phyloP scores from a whole-genome alignment of 2,329 filamentous ascomycete species.

The Stachybotrys elegans region DNA sequence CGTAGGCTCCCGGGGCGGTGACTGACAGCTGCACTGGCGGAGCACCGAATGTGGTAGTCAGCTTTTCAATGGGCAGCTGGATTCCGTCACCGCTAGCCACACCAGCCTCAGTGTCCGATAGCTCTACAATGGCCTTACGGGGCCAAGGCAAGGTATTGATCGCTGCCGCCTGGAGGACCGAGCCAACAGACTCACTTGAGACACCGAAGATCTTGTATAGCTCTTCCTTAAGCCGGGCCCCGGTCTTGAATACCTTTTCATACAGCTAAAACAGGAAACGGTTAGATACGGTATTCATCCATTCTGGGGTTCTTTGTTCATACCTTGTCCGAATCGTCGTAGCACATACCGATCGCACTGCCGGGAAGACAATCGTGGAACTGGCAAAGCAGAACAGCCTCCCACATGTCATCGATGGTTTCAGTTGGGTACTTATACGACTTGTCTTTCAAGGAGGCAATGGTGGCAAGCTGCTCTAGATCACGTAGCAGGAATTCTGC shows the following conservation, averaged over 20 bases:
- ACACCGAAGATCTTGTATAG: slow-evolving; percentile 65
- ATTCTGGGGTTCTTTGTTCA: slow-evolving; percentile 14
- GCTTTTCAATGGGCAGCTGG: slow-evolving; percentile 43
- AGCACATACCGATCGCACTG: slow-evolving; percentile 96
- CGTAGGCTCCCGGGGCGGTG: slow-evolving; percentile 58
- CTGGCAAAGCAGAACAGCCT: slow-evolving; percentile 83
- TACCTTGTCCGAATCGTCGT: slow-evolving; percentile 85
- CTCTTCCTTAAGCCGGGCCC: slow-evolving; percentile 65
- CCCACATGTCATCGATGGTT: slow-evolving; percentile 96
- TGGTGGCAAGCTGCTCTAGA: slow-evolving; percentile 79
- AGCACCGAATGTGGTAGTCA: slow-evolving; percentile 39
- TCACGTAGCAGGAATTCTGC: slow-evolving; percentile 82
- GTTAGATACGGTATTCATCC: too few species aligned
- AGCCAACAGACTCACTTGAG: slow-evolving; percentile 32
- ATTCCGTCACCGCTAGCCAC: slow-evolving; percentile 54
- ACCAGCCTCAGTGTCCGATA: slow-evolving; percentile 48
- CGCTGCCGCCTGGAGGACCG: slow-evolving; percentile 50
- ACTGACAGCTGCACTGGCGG: slow-evolving; percentile 49
- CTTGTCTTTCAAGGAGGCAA: slow-evolving; percentile 69
- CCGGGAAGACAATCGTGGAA: slow-evolving; percentile 97
- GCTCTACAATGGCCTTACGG: slow-evolving; percentile 66
- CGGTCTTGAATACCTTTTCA: slow-evolving; percentile 72
- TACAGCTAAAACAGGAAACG: slow-evolving; percentile 75
- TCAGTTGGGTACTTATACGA: slow-evolving; percentile 88
- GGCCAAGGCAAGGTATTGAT: slow-evolving; percentile 87